These are phyloP conservation scores for Neocucurbitaria cava DNA, from an alignment of 2,329 filamentous ascomycete species.

Conservation along the genomic window DNA sequence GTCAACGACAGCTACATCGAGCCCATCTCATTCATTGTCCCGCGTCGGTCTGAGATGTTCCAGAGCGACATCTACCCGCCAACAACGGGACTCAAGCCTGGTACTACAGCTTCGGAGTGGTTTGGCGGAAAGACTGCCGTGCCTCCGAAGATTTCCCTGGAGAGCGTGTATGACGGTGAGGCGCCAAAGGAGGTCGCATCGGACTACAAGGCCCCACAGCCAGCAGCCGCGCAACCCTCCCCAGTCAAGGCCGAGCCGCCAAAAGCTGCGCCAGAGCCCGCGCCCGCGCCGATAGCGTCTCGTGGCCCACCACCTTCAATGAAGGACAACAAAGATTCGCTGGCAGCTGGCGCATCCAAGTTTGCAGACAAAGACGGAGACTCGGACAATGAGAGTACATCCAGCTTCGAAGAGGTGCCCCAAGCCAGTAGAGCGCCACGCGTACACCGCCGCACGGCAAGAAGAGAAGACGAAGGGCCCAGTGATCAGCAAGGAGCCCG, in stretches of 20 bases:
- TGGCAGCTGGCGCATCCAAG: constrained; percentile 83
- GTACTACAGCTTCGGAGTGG: constrained; percentile 83
- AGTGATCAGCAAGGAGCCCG: constrained; percentile 47
- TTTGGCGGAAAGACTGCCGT: constrained; percentile 81
- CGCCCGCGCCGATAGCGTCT: constrained; percentile 56
- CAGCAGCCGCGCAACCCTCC: constrained; percentile 45
- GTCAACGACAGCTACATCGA: constrained; percentile 95
- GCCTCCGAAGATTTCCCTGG: constrained; percentile 91
- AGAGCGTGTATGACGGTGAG: constrained; percentile 86
- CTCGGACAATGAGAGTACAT: constrained; percentile 68
- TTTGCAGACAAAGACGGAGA: constrained; percentile 80
- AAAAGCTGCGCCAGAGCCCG: constrained; percentile 55
- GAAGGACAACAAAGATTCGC: constrained; percentile 85
- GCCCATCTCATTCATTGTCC: constrained; percentile 96
- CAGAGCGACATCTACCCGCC: constrained; percentile 97
- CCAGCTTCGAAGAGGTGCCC: constrained; percentile 87
- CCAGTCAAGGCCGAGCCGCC: constrained; percentile 62
- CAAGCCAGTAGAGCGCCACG: constrained; percentile 72
- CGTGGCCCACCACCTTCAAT: constrained; percentile 70
- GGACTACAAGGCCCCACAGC: constrained; percentile 67
- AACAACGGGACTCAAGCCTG: constrained; percentile 78
- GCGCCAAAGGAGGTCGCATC: constrained; percentile 78
- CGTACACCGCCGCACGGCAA: constrained; percentile 42
- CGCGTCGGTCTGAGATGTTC: constrained; percentile 90
- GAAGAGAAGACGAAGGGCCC: constrained; percentile 50